A percentile compares a stretch with the other conserved stretches of the same genome.
These are phyloP conservation scores for Fusarium sp. DNA, from an alignment of 2,329 filamentous ascomycete genomes.

Conservation along the genomic window DNA sequence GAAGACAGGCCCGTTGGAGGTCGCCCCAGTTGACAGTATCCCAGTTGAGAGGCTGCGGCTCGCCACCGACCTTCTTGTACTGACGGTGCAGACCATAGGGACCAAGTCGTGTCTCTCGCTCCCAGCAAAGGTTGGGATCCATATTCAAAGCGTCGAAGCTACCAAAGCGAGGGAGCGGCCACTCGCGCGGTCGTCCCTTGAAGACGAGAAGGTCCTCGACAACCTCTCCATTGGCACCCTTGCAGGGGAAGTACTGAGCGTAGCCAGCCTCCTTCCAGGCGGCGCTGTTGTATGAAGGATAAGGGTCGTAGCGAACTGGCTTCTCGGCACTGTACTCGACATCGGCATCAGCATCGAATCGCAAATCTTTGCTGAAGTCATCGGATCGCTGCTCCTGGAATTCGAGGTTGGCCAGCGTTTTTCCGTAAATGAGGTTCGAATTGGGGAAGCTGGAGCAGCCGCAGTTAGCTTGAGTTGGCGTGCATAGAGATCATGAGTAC, in stretches of 20 bases:
- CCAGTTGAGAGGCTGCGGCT: conserved; percentile 65
- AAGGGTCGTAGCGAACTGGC: conserved; percentile 75
- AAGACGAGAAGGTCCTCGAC: conserved; percentile 74
- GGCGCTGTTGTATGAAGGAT: conserved; percentile 75
- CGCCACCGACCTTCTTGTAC: conserved; percentile 58
- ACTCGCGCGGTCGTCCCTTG: conserved; percentile 69
- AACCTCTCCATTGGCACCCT: conserved; percentile 71
- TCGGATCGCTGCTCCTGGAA: conserved; percentile 53
- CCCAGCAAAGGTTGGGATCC: conserved; percentile 74
- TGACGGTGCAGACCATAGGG: conserved; percentile 69
- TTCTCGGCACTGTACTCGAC: conserved; percentile 58
- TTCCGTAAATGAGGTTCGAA: conserved; percentile 68
- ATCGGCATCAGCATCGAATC: conserved; percentile 49
- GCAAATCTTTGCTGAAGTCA: conserved; percentile 47
- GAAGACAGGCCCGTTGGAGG: conserved; percentile 74
- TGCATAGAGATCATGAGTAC: conserved; percentile 35
- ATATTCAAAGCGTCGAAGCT: conserved; percentile 71
- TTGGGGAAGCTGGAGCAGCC: conserved; percentile 49
- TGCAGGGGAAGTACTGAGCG: conserved; percentile 72
- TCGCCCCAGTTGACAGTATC: conserved; percentile 76
- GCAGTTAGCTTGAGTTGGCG: conserved; percentile 44
- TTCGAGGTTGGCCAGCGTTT: conserved; percentile 62
- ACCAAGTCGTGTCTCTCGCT: conserved; percentile 76
- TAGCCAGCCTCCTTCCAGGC: conserved; percentile 68
- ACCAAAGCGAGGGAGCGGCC: conserved; percentile 72